Conservation (phyloP, 192 early-diverging fungal genomes). For the Fimicolochytrium jonesii region DNA sequence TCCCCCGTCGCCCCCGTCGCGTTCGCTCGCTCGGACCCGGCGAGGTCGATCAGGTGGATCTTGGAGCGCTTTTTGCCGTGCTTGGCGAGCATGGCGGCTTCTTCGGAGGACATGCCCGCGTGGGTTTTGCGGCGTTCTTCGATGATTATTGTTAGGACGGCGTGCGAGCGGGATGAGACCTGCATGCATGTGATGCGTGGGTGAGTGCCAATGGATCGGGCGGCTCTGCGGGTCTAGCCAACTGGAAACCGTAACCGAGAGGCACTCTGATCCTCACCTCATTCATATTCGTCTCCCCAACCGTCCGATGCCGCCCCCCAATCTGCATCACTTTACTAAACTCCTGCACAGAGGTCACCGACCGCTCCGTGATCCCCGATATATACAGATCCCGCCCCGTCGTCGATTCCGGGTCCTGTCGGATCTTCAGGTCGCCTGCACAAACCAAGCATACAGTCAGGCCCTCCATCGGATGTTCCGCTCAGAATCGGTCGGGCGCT, state of each 20-base stretch:
- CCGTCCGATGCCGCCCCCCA: conserved; percentile 29
- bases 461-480: too few species aligned
- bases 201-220: too few species aligned
- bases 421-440: conserved; percentile 38
- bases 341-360: conserved; percentile 21
- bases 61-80: conserved; percentile 32
- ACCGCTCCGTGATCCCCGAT: conserved; percentile 37
- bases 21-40: conserved; percentile 86
- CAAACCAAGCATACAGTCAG: too few species aligned
- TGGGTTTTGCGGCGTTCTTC: conserved; percentile 47
- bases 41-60: conserved; percentile 78
- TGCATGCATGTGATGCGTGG: too few species aligned
- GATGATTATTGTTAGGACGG: conserved; percentile 72
- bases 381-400: conserved; percentile 41
- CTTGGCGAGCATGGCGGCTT: conserved; percentile 34
- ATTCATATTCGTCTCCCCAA: conserved; percentile 50
- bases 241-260: too few species aligned
- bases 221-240: too few species aligned
- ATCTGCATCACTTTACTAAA: conserved; percentile 30
- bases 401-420: conserved; percentile 36
- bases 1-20: conserved; percentile 81
- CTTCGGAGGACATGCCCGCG: conserved; percentile 19
- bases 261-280: too few species aligned
- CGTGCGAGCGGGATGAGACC: conserved; percentile 61
- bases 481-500: too few species aligned